Evolutionary conservation across 116 monocot species (phyloP), one percentile per base, ranked within the genome.

Genomic region (Trichopus zeylanicus): DNA sequence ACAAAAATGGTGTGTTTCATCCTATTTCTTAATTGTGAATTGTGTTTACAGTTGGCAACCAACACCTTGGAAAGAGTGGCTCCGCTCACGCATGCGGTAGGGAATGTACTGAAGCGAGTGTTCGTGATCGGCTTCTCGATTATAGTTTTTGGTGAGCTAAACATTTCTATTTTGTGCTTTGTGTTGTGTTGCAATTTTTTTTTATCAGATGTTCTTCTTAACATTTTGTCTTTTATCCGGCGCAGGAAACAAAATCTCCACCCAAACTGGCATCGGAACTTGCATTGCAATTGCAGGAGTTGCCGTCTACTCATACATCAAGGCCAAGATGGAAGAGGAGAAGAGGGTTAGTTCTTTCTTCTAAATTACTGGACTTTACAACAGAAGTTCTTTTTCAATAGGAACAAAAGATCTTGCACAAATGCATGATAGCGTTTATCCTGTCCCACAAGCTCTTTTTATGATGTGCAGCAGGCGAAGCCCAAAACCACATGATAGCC

Each of bases 91-190:
- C 91, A 98, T 64, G 91, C 98, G 26, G 98, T 98, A 33, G 98
- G 98, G 51, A 98, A 91, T 72, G 98, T 98, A 47, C 71, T 98
- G 80, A 98, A 98, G 67, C 84, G 98, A 59, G 84, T 91, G n/a
- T 98, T 98, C 62, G 98, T 98, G 38, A 98, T 98, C 67, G 91
- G 98, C 7, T 98, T 98, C 84, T 98, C 98, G 6, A 98, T 98
- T 32, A 33, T 91, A 23, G 38, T 83, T 23, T 91, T 98, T 38
- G 98, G 98, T 98, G 55, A 51, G 29, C 26, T 49, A 16, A 25
- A 31, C 9, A 22, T 66, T 64, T n/a, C n/a, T n/a, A n/a, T n/a
- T n/a, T 60, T 61, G 19, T 48, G 55, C 4, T 38, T 9, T 22
- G 4, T 21, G 19, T 24, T 66, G n/a, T 3, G 10, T 53, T 27